Base-by-base conservation (phyloP, 2,329 filamentous ascomycete genomes). In the Phialophora macrospora region DNA sequence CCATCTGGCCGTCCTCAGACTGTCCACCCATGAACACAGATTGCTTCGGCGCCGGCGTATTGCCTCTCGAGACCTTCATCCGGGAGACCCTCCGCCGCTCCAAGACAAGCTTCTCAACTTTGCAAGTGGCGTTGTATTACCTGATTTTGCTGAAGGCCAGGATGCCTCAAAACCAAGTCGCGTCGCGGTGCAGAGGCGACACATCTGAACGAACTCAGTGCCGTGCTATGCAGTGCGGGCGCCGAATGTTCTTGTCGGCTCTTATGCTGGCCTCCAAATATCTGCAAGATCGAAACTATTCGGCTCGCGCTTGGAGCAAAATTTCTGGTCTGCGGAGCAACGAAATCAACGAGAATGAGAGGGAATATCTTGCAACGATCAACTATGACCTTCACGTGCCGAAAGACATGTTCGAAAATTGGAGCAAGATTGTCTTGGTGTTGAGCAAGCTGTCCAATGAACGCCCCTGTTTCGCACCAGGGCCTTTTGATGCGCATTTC, bases 261-360 rank as follows among this genome's bases (percentile, higher is more conserved):
- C 84, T 99, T 67, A 98, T 99, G 71, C 84, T 99, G 63, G 95
- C 95, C 1, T 98, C 95, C 41, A 99, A 99, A 82, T 99, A 98
- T 77, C 83, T 99, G 55, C 95, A 99, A 79, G 95, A 99, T 77
- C 90, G 94, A 72, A 99, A 98, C 80, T 99, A 96, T 80, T 98
- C 95, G 14, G 93, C 95, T 56, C 89, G 94, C 63, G 95, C 95
- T 49, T 99, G 95, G 95, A 98, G 94, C 79, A 98, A 97, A 83
- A 99, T 99, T 73, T 98, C 95, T 20, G 95, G 95, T n/a, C 83
- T 99, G 64, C 92, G 91, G 76, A 93, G 93, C 3, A 83, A 87
- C 63, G 95, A 99, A 80, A 98, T 99, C 79, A 98, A 98, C 79
- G 90, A 93, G 75, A 98, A 98, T 77, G 95, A 99, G 80, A 90